Base-by-base conservation (phyloP, 495 filamentous ascomycete species). In the Aspergillus incahuasiensis region DNA sequence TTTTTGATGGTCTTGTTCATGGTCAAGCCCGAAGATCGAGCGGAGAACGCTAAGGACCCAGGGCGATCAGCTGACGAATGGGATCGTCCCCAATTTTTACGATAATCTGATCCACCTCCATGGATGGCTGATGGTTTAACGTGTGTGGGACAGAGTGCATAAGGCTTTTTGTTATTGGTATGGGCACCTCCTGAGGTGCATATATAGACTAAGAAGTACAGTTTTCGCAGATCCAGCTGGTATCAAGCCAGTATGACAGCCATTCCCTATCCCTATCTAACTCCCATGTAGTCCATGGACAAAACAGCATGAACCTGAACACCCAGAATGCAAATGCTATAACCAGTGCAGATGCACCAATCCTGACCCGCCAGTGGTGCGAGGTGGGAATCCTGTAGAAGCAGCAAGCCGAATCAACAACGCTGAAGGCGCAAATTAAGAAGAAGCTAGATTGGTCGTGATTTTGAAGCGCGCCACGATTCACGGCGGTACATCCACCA, bases 401-500 rank as follows among this genome's bases (percentile, higher is more conserved):
- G 15, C 22, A 54, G 39, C 40, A 40, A 48, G 47, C 42, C 41
- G 20, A 52, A 19, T 25, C 42, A 52, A 46, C 40, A 49, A 53
- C 54, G 57, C 57, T 54, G 43, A 57, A 56, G 48, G 45, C 30
- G 48, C 54, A 45, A 57, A 41, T 30, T 11, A 59, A 52, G 57
- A 66, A 56, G 57, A 49, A 57, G 52, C 48, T 55, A 52, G 52
- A 1, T 47, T n/a, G 63, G 68, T 54, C 60, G 52, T 65, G 56
- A 61, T 59, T 50, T 55, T 5, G 5, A 51, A 52, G 45, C 15
- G n/a, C 35, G 34, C 45, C 45, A 44, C 51, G n/a, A 42, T 28
- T 67, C 48, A 74, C 30, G 63, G 66, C 22, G 71, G 65, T 16
- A 69, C 72, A 60, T 78, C 75, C 43, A 62, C 52, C 75, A 78